Evolutionary conservation across 495 filamentous ascomycete species (phyloP).

Genomic region (Polyplosphaeria fusca): DNA sequence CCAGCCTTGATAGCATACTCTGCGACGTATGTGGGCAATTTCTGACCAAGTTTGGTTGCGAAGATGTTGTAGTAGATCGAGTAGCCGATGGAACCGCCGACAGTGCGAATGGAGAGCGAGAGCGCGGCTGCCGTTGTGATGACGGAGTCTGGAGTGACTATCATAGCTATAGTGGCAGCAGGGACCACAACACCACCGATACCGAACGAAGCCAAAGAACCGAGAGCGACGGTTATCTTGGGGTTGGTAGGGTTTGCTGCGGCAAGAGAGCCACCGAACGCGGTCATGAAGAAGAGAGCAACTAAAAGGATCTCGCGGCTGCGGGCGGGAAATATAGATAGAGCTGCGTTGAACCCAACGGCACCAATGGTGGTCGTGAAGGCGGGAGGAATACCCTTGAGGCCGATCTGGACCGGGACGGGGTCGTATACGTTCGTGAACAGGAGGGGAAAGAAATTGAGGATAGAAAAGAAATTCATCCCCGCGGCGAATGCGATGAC

Average conservation of each 20-base stretch:
- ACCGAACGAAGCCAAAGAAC: conserved; percentile 30
- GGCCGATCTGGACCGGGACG: conserved; percentile 35
- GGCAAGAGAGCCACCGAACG: conserved; percentile 31
- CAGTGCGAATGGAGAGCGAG: conserved; percentile 69
- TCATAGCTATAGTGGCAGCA: conserved; percentile 37
- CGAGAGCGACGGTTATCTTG: conserved; percentile 31
- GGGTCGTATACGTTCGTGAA: conserved; percentile 33
- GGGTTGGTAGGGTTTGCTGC: conserved; percentile 32
- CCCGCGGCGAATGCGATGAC: conserved; percentile 36
- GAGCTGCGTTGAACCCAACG: conserved; percentile 31
- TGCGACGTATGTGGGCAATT: conserved; percentile 29
- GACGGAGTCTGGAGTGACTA: conserved; percentile 36
- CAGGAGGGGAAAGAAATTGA: conserved; percentile 36
- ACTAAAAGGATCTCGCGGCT: conserved; percentile 32
- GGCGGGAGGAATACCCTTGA: conserved; percentile 33
- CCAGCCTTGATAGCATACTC: conserved; percentile 33
- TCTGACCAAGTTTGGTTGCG: conserved; percentile 54
- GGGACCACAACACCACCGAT: conserved; percentile 39
- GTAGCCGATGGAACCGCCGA: conserved; percentile 70
- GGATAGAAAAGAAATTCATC: conserved; percentile 37
- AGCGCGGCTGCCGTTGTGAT: conserved; percentile 37
- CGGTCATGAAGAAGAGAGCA: conserved; percentile 26
- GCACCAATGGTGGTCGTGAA: conserved; percentile 32
- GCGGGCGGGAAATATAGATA: conserved; percentile 19
- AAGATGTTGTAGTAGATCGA: conserved; percentile 76